These are phyloP conservation scores for Mycena albidolilacea DNA, from an alignment of 768 basidiomycete genomes.

Conservation along the genomic window DNA sequence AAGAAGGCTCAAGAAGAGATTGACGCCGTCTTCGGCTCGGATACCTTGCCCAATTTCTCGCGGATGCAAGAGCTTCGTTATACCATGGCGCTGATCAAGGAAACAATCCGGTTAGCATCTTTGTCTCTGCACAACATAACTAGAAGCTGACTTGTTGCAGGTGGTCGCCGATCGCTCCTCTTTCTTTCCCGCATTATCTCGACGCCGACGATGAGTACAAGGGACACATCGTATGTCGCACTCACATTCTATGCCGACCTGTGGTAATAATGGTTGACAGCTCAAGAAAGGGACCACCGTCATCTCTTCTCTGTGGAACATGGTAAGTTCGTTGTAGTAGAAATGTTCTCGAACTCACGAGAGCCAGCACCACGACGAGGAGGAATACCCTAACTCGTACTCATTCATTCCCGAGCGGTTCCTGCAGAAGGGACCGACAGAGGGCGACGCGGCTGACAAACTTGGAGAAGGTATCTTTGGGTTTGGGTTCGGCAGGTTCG, in stretches of 20 bases:
- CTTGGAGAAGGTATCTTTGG: background rate
- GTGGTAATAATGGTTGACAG: background rate
- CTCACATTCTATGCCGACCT: too few relatives aligned
- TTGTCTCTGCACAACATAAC: background rate
- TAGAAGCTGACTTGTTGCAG: background rate
- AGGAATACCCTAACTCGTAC: conserved; percentile 4
- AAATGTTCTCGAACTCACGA: background rate
- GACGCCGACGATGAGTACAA: conserved; percentile 12
- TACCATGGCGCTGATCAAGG: conserved; percentile 14
- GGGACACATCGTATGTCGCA: background rate
- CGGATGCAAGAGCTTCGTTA: conserved; percentile 4
- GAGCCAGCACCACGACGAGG: conserved; percentile 13
- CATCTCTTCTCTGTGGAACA: conserved; percentile 18
- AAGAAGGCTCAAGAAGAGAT: background rate
- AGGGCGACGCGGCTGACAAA: background rate
- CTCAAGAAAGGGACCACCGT: conserved; percentile 13
- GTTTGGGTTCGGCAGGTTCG: conserved; percentile 7
- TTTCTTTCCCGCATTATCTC: background rate
- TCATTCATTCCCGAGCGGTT: conserved; percentile 7
- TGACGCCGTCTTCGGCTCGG: background rate
- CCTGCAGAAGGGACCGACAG: background rate
- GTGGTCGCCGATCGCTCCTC: conserved; percentile 1
- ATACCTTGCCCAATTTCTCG: conserved; percentile 9
- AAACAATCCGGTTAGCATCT: background rate
- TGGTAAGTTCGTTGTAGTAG: background rate